phyloP scores from a whole-genome alignment of 345 rosid species.

The Trapa incisa region DNA sequence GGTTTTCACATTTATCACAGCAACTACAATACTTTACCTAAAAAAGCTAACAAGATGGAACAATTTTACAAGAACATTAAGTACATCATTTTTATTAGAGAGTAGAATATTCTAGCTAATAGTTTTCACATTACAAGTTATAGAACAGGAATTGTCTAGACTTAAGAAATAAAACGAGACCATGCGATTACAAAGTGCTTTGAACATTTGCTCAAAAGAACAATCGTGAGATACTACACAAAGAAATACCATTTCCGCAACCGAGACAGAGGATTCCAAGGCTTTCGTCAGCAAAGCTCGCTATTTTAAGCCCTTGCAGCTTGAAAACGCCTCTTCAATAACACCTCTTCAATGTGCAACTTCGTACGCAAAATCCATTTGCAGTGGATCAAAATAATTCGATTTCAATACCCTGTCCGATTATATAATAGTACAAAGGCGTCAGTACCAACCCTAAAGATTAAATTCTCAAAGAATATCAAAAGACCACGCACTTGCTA shows the following conservation, averaged over 20 bases:
- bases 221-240: neutral
- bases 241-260: neutral
- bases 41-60: neutral
- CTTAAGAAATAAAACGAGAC: neutral
- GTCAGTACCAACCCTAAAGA: neutral
- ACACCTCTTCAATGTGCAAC: neutral
- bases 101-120: too few species aligned
- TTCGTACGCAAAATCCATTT: constrained; percentile 1
- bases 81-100: too few species aligned
- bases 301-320: neutral
- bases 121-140: neutral
- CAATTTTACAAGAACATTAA: neutral
- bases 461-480: neutral
- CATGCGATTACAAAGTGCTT: neutral
- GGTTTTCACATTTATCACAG: neutral
- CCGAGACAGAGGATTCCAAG: neutral
- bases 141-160: neutral
- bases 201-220: neutral
- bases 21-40: neutral
- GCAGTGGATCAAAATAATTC: neutral
- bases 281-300: neutral
- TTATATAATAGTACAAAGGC: neutral
- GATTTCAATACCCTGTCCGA: neutral
- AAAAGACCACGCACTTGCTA: neutral
- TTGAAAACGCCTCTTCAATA: neutral